Evolutionary conservation across 352 stramenopile genomes (phyloP).

Genomic region (Phytophthora parvispora): DNA sequence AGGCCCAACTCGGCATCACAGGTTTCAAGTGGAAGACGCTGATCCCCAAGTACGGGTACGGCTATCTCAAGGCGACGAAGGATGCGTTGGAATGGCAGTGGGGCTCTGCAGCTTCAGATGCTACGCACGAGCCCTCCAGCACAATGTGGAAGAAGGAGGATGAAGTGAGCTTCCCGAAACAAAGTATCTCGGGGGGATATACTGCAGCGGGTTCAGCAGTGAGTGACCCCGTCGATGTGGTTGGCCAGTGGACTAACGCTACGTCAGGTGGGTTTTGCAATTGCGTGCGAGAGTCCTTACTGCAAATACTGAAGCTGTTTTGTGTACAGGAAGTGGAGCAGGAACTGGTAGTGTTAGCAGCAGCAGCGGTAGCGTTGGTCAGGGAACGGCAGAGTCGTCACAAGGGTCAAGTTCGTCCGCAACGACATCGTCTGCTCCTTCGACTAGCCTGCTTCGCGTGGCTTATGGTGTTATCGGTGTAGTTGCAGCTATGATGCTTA

Average conservation of each 20-base stretch:
- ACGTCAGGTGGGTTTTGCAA: conserved; percentile 32
- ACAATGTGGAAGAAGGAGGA: conserved; percentile 62
- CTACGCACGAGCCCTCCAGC: conserved; percentile 48
- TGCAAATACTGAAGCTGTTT: neutral
- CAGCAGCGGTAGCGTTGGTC: conserved; percentile 4
- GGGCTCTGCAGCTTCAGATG: conserved; percentile 61
- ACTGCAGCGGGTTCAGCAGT: conserved; percentile 53
- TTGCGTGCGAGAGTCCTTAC: neutral
- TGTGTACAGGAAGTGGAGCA: conserved; percentile 15
- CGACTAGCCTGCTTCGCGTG: neutral
- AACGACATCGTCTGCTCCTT: conserved; percentile 10
- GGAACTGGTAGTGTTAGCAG: conserved; percentile 8
- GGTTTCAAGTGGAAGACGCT: conserved; percentile 68
- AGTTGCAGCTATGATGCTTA: conserved; percentile 1
- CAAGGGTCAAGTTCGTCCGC: conserved; percentile 15
- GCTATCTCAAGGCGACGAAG: conserved; percentile 72
- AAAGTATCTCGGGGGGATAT: conserved; percentile 28
- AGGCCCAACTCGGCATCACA: conserved; percentile 58
- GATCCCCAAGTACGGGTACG: conserved; percentile 82
- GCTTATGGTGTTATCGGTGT: conserved; percentile 1
- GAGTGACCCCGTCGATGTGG: conserved; percentile 42
- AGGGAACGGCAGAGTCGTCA: conserved; percentile 2
- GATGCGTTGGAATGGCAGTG: conserved; percentile 68
- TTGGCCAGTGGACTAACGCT: conserved; percentile 31
- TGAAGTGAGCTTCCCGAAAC: conserved; percentile 52